Conservation (phyloP, 139 green algal genomes). For the Zygnema circumcarinatum region DNA sequence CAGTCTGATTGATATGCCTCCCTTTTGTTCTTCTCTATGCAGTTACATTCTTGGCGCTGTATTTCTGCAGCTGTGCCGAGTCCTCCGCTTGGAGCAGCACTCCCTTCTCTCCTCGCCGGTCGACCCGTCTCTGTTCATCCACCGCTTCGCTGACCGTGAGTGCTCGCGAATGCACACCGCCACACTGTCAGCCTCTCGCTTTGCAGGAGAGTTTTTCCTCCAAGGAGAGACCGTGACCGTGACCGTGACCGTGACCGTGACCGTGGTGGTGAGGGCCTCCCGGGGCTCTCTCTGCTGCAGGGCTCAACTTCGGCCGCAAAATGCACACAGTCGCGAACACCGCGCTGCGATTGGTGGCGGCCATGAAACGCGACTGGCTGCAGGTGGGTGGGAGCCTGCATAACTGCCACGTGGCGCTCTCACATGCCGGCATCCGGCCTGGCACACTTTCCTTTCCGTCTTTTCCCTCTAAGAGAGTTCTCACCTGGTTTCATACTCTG, state of each 20-base stretch:
- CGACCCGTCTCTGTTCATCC: slow-evolving; percentile 94
- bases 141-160: slow-evolving; percentile 84
- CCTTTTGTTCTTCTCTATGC: no score
- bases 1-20: no score
- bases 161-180: slow-evolving; percentile 52
- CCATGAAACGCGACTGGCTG: slow-evolving; percentile 99
- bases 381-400: slow-evolving; percentile 73
- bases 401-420: no score
- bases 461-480: no score
- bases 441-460: no score
- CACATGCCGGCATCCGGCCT: not conserved
- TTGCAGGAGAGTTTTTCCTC: not conserved
- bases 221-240: no score
- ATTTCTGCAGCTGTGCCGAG: slow-evolving; percentile 87
- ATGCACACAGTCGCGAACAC: slow-evolving; percentile 79
- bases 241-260: no score
- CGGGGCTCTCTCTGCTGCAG: slow-evolving; percentile 19
- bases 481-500: no score
- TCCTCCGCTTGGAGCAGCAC: slow-evolving; percentile 88
- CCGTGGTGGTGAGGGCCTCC: not conserved
- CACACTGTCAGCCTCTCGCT: not conserved
- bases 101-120: slow-evolving; percentile 83
- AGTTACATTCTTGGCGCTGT: slow-evolving; percentile 81
- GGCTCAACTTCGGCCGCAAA: slow-evolving; percentile 58
- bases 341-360: slow-evolving; percentile 83